Base-by-base conservation (phyloP, 2,329 filamentous ascomycete species). In the Pyricularia grisea region DNA sequence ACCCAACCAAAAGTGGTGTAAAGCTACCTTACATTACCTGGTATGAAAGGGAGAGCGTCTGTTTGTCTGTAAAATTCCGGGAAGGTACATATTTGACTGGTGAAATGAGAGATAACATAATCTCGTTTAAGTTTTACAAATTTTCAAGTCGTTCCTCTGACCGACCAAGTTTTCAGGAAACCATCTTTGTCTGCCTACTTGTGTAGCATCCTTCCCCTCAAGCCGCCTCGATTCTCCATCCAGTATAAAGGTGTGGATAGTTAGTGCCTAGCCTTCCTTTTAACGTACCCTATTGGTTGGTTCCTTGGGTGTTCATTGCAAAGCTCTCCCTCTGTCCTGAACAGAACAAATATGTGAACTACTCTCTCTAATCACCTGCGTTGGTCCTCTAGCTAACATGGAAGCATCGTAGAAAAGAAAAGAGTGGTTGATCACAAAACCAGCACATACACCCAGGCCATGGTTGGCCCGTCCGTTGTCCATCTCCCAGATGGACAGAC, bases 401-500 rank as follows among this genome's bases (percentile, higher is more conserved):
- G 50, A 58, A 61, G n/a, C 31, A 5, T 9, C 11, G 4, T 9
- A 33, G 31, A 33, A 33, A 10, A 33, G 11, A 33, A 33, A 9
- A 33, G 5, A 9, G 31, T 3, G 3, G 31, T 33, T 33, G 31
- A 33, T 33, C 31, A 25, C 25, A 27, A 27, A 3, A 14, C 58
- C 12, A 61, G 58, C 27, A 63, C 25, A 28, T 28, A 17, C 17
- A 6, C 4, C 27, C 25, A 28, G 60, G 42, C 65, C 42, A 78
- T 78, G 76, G 71, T 68, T 9, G 67, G 25, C 58, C 71, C 77
- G 61, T 78, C 79, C 33, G 77, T 86, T 65, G 83, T 94, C 70
- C 87, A 91, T 78, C 83, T 98, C 73, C 94, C 94, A 66, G 96
- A 97, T 80, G 94, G 94, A 75, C 92, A 95, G 80, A 90, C 85